These are phyloP conservation scores for Trematosphaeria pertusa DNA, from an alignment of 2,329 filamentous ascomycete species.

Conservation along the genomic window DNA sequence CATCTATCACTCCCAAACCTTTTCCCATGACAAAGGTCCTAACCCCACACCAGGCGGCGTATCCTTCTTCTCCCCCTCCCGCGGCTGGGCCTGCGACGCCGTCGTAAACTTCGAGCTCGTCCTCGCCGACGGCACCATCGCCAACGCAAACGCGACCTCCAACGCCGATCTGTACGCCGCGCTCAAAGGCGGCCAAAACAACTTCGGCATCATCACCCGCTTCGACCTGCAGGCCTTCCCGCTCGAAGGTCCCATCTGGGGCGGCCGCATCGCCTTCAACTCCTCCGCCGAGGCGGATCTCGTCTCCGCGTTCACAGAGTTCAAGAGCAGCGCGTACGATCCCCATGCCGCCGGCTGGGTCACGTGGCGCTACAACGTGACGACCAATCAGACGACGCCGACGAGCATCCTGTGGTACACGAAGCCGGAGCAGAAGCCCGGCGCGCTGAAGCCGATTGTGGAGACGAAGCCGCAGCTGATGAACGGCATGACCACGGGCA, in stretches of 20 bases:
- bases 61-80: conserved; percentile 24
- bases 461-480: conserved; percentile 23
- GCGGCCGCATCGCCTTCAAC: conserved; percentile 24
- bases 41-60: conserved; percentile 31
- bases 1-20: too few relatives aligned
- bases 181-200: conserved; percentile 46
- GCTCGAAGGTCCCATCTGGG: conserved; percentile 21
- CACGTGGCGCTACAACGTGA: conserved; percentile 30
- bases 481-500: conserved; percentile 24
- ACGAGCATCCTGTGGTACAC: conserved; percentile 31
- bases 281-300: conserved; percentile 20
- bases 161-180: conserved; percentile 49
- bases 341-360: conserved; percentile 34
- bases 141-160: conserved; percentile 46
- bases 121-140: conserved; percentile 50
- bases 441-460: conserved; percentile 19
- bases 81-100: conserved; percentile 24
- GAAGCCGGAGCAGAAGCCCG: conserved; percentile 24
- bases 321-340: conserved; percentile 26
- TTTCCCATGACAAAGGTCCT: too few relatives aligned
- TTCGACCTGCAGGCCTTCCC: conserved; percentile 20
- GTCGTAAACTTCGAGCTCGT: conserved; percentile 47
- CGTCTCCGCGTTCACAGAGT: conserved; percentile 26
- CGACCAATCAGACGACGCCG: conserved; percentile 21
- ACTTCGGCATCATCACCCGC: conserved; percentile 39